These are phyloP conservation scores for Trichoderma koningiopsis DNA, from an alignment of 2,329 filamentous ascomycete species.

Conservation along the genomic window DNA sequence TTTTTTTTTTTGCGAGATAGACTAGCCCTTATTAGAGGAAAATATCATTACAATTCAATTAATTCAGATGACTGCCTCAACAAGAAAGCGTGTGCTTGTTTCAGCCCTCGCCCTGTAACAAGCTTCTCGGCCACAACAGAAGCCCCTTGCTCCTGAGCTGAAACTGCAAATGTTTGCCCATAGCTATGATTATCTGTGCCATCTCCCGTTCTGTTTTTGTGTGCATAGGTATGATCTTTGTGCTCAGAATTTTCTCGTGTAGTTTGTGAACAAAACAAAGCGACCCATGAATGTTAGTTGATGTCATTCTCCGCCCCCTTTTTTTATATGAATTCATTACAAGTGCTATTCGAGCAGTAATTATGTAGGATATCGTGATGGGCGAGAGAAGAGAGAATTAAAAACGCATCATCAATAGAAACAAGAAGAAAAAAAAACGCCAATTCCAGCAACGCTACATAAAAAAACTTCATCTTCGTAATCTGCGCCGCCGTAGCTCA, in stretches of 20 bases:
- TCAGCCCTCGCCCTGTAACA: neutral
- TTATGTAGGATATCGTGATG: constrained; percentile 2
- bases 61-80: neutral
- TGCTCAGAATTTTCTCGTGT: neutral
- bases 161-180: neutral
- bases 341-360: neutral
- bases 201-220: neutral
- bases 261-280: neutral
- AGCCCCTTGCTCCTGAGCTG: neutral
- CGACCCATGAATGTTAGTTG: neutral
- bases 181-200: neutral
- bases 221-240: neutral
- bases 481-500: constrained; percentile 38
- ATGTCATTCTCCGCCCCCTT: neutral
- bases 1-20: neutral
- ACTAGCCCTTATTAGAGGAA: neutral
- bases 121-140: neutral
- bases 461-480: constrained; percentile 32
- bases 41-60: neutral
- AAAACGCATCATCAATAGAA: neutral
- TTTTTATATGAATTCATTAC: neutral
- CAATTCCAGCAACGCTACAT: neutral
- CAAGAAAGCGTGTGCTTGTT: neutral
- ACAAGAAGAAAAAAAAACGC: neutral
- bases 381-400: neutral